Base-by-base conservation (phyloP, 2,329 filamentous ascomycete genomes). In the Septoria linicola region DNA sequence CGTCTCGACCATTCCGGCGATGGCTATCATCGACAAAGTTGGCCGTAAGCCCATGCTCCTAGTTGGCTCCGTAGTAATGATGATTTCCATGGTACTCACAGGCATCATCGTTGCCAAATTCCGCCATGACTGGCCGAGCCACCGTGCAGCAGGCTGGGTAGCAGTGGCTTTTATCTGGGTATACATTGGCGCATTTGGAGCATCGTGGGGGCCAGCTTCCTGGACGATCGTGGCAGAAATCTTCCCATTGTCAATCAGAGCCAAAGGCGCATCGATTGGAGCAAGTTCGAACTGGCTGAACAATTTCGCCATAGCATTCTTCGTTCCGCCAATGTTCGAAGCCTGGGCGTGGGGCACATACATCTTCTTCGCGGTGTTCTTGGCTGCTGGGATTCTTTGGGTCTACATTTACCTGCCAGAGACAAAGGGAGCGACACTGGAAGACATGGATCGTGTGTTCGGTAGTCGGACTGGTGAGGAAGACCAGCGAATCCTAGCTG, bases 161-260 rank as follows among this genome's bases (percentile, higher is more conserved):
- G 78, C 83, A 0, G 83, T 80, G 3, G 75, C 68, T 45, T 84
- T 87, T 77, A 81, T 87, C 7, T 89, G 85, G 85, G 75, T 89
- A 1, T 89, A 87, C 57, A 80, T 87, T 16, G 73, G 86, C 25
- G 80, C 87, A 65, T 90, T 89, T 62, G 87, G 84, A 21, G 89
- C 87, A 66, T 83, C 80, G 0, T 89, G 85, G 85, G 84, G 84
- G 0, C 70, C 70, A 2, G 84, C 81, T 59, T 79, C 82, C 0
- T 89, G 86, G 85, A 87, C 88, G 54, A 34, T 63, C 14, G 55
- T 63, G 2, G 50, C 59, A 1, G 64, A 66, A 43, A 56, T 66
- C 30, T 66, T 63, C 31, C 62, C 63, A 2, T 48, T 64, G 17
- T 53, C 48, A 13, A 57, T 60, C 37, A 53, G 64, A n/a, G 56